Evolutionary conservation across 768 basidiomycete genomes (phyloP).

Genomic region (Leucogyrophana mollusca): DNA sequence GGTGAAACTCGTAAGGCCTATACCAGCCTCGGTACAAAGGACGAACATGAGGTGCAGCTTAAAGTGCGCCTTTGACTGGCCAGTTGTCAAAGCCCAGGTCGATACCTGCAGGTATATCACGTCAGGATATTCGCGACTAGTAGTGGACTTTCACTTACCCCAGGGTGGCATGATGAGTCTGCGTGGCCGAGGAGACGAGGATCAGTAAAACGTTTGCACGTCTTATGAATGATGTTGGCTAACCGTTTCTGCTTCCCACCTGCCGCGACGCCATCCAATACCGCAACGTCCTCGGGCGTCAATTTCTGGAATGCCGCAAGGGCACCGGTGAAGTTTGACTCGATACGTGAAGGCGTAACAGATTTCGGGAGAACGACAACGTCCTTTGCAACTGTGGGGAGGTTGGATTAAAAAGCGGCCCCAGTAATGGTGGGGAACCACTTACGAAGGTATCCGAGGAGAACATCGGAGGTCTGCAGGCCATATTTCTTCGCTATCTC

Average conservation of each 20-base stretch:
- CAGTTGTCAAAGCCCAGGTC: constrained; percentile 74
- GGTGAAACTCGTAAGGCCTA: no score
- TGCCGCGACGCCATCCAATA: constrained; percentile 55
- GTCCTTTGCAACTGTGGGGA: constrained; percentile 54
- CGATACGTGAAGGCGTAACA: constrained; percentile 68
- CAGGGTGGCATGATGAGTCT: constrained; percentile 66
- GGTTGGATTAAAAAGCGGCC: not conserved
- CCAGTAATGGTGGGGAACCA: not conserved
- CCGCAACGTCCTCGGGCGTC: constrained; percentile 48
- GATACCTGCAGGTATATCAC: no score
- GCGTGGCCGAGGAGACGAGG: constrained; percentile 2
- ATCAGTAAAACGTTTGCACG: no score
- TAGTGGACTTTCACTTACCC: no score
- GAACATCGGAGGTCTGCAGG: constrained; percentile 53
- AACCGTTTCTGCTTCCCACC: constrained; percentile 65
- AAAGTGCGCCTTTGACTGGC: no score
- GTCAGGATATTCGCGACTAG: no score
- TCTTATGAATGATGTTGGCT: constrained; percentile 12
- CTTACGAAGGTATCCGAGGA: constrained; percentile 64
- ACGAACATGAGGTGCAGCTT: no score
- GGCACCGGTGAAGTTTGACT: constrained; percentile 54
- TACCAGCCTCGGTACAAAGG: no score
- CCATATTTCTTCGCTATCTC: constrained; percentile 59
- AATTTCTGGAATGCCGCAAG: constrained; percentile 46
- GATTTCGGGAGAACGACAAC: constrained; percentile 75